These are phyloP conservation scores for Pseudogymnoascus sp. DNA, from an alignment of 2,329 filamentous ascomycete genomes.

Conservation along the genomic window DNA sequence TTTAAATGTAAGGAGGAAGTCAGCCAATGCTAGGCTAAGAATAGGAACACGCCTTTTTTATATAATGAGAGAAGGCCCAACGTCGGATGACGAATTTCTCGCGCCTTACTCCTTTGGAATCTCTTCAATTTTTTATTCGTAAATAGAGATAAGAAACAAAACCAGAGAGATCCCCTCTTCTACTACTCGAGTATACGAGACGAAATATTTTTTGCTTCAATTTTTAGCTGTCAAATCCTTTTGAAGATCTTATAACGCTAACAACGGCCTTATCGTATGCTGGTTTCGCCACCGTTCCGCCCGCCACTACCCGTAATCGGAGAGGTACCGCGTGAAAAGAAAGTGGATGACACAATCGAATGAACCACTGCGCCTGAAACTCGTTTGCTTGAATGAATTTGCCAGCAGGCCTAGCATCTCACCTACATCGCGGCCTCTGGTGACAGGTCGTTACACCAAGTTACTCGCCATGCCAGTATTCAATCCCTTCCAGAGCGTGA, in stretches of 20 bases:
- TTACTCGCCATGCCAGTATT: constrained; percentile 27
- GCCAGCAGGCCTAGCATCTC: background rate
- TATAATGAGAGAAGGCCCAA: background rate
- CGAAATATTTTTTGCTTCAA: background rate
- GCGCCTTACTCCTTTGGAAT: background rate
- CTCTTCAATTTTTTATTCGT: background rate
- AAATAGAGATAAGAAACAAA: constrained; percentile 1
- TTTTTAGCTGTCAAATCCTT: background rate
- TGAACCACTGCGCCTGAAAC: background rate
- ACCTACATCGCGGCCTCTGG: background rate
- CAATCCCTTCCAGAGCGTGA: constrained; percentile 28
- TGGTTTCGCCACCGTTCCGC: background rate
- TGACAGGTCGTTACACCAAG: background rate
- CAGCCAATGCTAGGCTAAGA: constrained; percentile 6
- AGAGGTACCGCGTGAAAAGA: constrained; percentile 4
- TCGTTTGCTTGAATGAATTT: constrained; percentile 5
- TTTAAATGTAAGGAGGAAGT: constrained; percentile 1
- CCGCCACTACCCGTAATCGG: constrained; percentile 8
- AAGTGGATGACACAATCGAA: constrained; percentile 9
- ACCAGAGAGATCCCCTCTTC: background rate
- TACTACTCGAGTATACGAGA: background rate
- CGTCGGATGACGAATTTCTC: background rate
- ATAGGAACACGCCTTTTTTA: constrained; percentile 9
- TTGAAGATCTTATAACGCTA: background rate
- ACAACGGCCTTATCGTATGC: background rate